These are phyloP conservation scores for Dendryphion nanum DNA, from an alignment of 2,329 filamentous ascomycete species.

Conservation along the genomic window DNA sequence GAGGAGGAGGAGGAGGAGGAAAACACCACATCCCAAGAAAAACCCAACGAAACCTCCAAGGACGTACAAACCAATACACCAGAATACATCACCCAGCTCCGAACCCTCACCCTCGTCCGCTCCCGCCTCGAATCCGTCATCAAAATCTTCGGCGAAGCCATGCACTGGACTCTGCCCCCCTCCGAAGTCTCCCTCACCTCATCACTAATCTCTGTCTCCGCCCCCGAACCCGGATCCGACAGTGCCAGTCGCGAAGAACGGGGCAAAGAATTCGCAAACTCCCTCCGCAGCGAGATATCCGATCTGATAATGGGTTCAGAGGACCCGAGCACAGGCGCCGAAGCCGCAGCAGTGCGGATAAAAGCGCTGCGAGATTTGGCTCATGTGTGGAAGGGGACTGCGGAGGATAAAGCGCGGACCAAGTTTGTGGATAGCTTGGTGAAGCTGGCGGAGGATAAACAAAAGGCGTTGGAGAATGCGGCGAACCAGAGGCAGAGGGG, in stretches of 20 bases:
- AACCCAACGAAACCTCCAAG: constrained; percentile 2
- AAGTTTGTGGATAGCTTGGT: constrained; percentile 80
- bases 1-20: no score
- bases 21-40: no score
- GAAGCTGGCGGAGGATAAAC: constrained; percentile 76
- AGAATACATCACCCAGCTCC: constrained; percentile 70
- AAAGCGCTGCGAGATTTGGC: constrained; percentile 74
- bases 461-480: constrained; percentile 45
- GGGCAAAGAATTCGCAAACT: constrained; percentile 75
- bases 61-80: constrained; percentile 11
- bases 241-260: constrained; percentile 77
- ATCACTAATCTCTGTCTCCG: constrained; percentile 86
- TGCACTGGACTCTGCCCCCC: constrained; percentile 91
- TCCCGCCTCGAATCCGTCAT: constrained; percentile 85
- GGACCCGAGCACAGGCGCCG: constrained; percentile 61
- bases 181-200: constrained; percentile 81
- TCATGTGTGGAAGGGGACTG: constrained; percentile 90
- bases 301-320: constrained; percentile 58
- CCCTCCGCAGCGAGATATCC: constrained; percentile 69
- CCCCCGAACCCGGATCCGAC: constrained; percentile 68
- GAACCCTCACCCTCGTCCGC: constrained; percentile 79
- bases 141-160: constrained; percentile 87
- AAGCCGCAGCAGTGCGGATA: constrained; percentile 71
- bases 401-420: constrained; percentile 81
- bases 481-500: constrained; percentile 18